These are phyloP conservation scores for Penicillium flavigenum DNA, from an alignment of 495 filamentous ascomycete genomes.

Conservation along the genomic window DNA sequence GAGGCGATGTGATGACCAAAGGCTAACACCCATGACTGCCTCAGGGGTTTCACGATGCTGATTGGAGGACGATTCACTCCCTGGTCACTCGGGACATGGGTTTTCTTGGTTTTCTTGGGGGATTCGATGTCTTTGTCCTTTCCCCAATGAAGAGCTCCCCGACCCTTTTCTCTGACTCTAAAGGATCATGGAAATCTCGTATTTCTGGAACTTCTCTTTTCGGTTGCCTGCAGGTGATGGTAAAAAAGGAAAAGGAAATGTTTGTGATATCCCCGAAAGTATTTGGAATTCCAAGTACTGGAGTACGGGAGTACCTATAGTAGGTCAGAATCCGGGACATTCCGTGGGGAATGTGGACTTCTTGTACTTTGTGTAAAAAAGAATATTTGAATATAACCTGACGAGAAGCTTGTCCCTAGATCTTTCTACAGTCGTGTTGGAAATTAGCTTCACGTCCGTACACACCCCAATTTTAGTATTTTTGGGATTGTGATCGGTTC, in stretches of 20 bases:
- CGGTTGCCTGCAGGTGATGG: neutral
- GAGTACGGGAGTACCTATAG: neutral
- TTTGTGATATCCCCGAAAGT: neutral
- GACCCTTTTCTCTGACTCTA: neutral
- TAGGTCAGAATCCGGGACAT: constrained; percentile 4
- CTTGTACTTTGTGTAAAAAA: constrained; percentile 5
- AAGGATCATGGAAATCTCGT: neutral
- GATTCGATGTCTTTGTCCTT: neutral
- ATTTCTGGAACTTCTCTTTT: constrained; percentile 4
- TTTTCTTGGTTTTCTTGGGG: too few relatives aligned
- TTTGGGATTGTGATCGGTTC: neutral
- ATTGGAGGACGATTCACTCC: constrained; percentile 12
- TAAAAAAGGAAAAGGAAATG: neutral
- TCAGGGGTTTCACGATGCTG: constrained; percentile 18
- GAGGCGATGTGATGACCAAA: constrained; percentile 10
- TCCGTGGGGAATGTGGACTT: constrained; percentile 1
- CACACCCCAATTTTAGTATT: neutral
- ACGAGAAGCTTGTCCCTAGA: constrained; percentile 13
- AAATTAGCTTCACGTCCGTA: constrained; percentile 13
- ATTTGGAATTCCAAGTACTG: neutral
- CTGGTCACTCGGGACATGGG: constrained; percentile 10
- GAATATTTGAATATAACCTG: constrained; percentile 12
- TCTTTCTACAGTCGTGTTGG: constrained; percentile 9
- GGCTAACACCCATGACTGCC: constrained; percentile 11
- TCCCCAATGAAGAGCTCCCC: neutral